A percentile compares a stretch with the other conserved stretches of the same genome.
These are phyloP conservation scores for Eutypella sp. DNA, from an alignment of 2,329 filamentous ascomycete species.

Conservation along the genomic window DNA sequence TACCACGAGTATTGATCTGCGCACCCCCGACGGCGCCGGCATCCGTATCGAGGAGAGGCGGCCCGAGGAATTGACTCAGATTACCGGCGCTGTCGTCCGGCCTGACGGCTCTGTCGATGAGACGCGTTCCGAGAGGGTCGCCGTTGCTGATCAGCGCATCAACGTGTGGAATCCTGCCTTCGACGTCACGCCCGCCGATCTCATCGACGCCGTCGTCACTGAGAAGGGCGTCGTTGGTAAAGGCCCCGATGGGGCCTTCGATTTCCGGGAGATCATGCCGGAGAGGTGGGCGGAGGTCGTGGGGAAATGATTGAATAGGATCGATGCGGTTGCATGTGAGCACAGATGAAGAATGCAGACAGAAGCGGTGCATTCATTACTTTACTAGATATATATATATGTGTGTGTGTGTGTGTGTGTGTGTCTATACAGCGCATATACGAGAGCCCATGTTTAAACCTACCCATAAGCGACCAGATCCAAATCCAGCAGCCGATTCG, in stretches of 20 bases:
- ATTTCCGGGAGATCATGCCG: constrained; percentile 52
- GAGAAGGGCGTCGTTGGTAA: constrained; percentile 86
- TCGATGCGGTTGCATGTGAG: no score
- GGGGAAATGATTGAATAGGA: constrained; percentile 7
- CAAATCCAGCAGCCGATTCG: no score
- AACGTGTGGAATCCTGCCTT: constrained; percentile 96
- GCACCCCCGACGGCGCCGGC: constrained; percentile 68
- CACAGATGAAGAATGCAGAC: no score
- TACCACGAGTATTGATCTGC: constrained; percentile 86
- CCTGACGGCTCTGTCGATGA: constrained; percentile 60
- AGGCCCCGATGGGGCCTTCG: constrained; percentile 63
- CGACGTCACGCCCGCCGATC: constrained; percentile 81
- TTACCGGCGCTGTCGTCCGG: constrained; percentile 69
- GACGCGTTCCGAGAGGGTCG: constrained; percentile 62
- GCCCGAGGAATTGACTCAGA: constrained; percentile 73
- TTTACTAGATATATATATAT: no score
- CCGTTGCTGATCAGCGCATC: constrained; percentile 73
- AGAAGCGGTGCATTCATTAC: no score
- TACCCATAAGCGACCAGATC: no score
- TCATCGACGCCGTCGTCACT: constrained; percentile 93
- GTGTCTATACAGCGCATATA: no score
- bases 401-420: no score
- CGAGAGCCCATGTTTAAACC: no score
- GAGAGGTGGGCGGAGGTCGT: constrained; percentile 46
- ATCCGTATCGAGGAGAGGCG: constrained; percentile 91